Evolutionary conservation across 2,329 filamentous ascomycete species (phyloP).

Genomic region (Parascedosporium putredinis): DNA sequence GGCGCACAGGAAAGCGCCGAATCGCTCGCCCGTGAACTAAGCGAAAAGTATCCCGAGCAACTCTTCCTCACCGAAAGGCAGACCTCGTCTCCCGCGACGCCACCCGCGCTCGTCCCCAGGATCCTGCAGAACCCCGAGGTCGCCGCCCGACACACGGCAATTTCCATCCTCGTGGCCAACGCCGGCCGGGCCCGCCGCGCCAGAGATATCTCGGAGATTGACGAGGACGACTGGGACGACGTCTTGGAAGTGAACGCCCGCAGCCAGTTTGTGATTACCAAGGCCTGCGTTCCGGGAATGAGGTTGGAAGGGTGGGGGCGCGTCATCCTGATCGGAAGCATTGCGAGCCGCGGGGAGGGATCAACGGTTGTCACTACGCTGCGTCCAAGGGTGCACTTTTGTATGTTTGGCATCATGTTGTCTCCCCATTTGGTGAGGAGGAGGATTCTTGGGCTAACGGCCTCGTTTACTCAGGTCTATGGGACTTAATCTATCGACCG

Average conservation of each 20-base stretch:
- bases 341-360: slow-evolving; percentile 22
- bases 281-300: slow-evolving; percentile 21
- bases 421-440: too few relatives aligned
- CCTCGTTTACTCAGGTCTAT: slow-evolving; percentile 18
- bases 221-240: slow-evolving; percentile 25
- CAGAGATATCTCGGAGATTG: slow-evolving; percentile 21
- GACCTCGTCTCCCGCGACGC: slow-evolving; percentile 19
- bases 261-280: slow-evolving; percentile 24
- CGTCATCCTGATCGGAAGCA: slow-evolving; percentile 22
- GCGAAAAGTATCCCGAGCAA: slow-evolving; percentile 15
- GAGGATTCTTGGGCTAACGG: background rate
- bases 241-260: slow-evolving; percentile 23
- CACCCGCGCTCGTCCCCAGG: slow-evolving; percentile 16
- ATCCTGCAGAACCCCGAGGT: slow-evolving; percentile 13
- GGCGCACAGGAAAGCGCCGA: background rate
- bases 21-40: background rate
- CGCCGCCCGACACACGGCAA: slow-evolving; percentile 16
- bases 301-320: slow-evolving; percentile 21
- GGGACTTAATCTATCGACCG: slow-evolving; percentile 22
- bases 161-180: slow-evolving; percentile 23
- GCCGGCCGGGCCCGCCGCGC: slow-evolving; percentile 23
- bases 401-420: background rate
- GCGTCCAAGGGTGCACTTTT: slow-evolving; percentile 20
- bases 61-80: slow-evolving; percentile 18
- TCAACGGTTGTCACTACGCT: slow-evolving; percentile 26